These are phyloP conservation scores for Claviceps digitariae DNA, from an alignment of 2,329 filamentous ascomycete species.

Conservation along the genomic window DNA sequence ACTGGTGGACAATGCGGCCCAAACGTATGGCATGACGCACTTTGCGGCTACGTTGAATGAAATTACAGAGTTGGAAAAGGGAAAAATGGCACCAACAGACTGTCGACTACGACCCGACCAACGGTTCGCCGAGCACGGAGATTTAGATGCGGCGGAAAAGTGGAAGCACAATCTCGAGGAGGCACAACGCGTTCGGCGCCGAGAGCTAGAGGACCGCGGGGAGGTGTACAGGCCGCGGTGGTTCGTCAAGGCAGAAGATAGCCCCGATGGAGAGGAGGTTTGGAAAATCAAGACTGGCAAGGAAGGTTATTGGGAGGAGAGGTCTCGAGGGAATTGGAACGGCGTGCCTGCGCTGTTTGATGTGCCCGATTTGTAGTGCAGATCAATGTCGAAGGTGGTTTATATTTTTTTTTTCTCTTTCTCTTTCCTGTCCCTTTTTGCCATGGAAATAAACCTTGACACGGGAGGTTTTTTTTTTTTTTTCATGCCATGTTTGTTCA, in stretches of 20 bases:
- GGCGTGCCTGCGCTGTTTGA: slow-evolving; percentile 39
- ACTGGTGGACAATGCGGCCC: slow-evolving; percentile 64
- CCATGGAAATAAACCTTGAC: not conserved
- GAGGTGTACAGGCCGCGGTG: slow-evolving; percentile 64
- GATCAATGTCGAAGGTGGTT: not conserved
- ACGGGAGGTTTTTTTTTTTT: too few species aligned
- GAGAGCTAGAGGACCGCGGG: slow-evolving; percentile 61
- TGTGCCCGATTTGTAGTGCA: slow-evolving; percentile 13
- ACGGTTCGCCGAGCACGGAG: slow-evolving; percentile 66
- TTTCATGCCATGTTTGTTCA: too few species aligned
- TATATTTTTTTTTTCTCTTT: not conserved
- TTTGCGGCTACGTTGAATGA: slow-evolving; percentile 86
- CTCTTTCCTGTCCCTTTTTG: too few species aligned
- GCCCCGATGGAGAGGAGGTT: slow-evolving; percentile 48
- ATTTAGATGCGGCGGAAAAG: slow-evolving; percentile 70
- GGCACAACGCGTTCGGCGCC: slow-evolving; percentile 61
- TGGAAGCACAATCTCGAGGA: slow-evolving; percentile 79
- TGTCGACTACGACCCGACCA: slow-evolving; percentile 78
- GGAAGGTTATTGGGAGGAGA: slow-evolving; percentile 89
- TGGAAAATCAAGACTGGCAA: slow-evolving; percentile 69
- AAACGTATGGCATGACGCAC: slow-evolving; percentile 74
- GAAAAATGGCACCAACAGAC: slow-evolving; percentile 67
- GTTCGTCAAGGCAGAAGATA: slow-evolving; percentile 62
- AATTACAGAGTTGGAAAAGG: slow-evolving; percentile 65
- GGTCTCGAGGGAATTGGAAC: slow-evolving; percentile 53